Evolutionary conservation across 192 early-diverging fungal species (phyloP).

Genomic region (Paraglomus occultum): DNA sequence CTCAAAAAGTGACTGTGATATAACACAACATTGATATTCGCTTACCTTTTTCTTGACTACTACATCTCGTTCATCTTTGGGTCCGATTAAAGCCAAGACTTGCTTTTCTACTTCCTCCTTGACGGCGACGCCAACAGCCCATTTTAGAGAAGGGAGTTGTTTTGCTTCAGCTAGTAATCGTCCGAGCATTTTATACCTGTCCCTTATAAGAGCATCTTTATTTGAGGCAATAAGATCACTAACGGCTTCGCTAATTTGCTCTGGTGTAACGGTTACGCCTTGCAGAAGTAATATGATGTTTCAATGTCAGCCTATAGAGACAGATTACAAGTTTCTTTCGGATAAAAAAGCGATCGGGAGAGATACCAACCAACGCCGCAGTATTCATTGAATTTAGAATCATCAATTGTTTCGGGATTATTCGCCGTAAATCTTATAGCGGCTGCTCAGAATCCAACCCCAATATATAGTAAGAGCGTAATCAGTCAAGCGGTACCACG

Average conservation of each 20-base stretch:
- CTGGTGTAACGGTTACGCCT: constrained; percentile 83
- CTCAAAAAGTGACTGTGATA: too few species aligned
- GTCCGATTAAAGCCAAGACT: constrained; percentile 84
- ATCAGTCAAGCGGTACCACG: not conserved
- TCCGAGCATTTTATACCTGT: constrained; percentile 86
- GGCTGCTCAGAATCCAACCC: constrained; percentile 45
- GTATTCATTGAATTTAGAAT: constrained; percentile 73
- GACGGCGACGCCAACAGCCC: constrained; percentile 87
- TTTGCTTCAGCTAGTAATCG: constrained; percentile 69
- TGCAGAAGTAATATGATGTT: constrained; percentile 2
- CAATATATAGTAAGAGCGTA: not conserved
- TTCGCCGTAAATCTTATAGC: constrained; percentile 87
- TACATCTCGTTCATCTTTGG: constrained; percentile 95
- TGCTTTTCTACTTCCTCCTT: constrained; percentile 89
- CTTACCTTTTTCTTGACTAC: constrained; percentile 43
- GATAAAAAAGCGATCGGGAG: not conserved
- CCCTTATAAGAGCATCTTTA: constrained; percentile 70
- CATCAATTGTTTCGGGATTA: constrained; percentile 55
- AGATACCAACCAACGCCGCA: constrained; percentile 85
- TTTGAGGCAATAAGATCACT: constrained; percentile 59
- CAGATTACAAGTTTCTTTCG: not conserved
- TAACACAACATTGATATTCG: too few species aligned
- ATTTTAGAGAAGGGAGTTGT: constrained; percentile 68
- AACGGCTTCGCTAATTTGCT: constrained; percentile 70
- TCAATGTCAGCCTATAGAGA: constrained; percentile 2